Conservation (phyloP, 2,329 filamentous ascomycete species). For the Diaporthe caulivora region DNA sequence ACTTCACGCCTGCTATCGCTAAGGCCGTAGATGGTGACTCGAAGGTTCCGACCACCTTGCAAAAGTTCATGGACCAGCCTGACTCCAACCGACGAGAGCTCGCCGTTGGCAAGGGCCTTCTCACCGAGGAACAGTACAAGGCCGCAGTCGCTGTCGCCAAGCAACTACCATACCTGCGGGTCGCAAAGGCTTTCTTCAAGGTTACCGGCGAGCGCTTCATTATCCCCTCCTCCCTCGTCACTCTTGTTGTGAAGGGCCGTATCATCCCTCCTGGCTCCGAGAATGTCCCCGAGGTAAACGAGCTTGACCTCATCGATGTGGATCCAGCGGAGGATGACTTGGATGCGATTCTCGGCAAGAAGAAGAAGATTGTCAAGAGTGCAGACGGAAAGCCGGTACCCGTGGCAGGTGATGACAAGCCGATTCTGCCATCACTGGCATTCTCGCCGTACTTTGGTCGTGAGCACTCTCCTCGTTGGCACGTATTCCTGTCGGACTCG, state of each 20-base stretch:
- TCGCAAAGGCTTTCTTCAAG: slow-evolving; percentile 98
- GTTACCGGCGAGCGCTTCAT: slow-evolving; percentile 94
- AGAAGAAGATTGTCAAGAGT: slow-evolving; percentile 75
- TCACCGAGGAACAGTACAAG: slow-evolving; percentile 82
- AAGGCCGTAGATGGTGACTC: slow-evolving; percentile 80
- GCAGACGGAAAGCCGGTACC: slow-evolving; percentile 67
- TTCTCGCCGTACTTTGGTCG: slow-evolving; percentile 92
- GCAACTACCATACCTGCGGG: slow-evolving; percentile 85
- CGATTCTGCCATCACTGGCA: slow-evolving; percentile 84
- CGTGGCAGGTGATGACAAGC: slow-evolving; percentile 66
- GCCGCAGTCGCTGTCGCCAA: slow-evolving; percentile 81
- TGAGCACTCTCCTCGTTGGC: slow-evolving; percentile 91
- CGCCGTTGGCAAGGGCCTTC: slow-evolving; percentile 76
- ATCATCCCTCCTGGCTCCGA: slow-evolving; percentile 89
- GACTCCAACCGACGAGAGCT: slow-evolving; percentile 79
- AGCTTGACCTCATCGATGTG: slow-evolving; percentile 86
- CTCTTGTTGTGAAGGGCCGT: slow-evolving; percentile 93
- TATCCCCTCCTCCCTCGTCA: slow-evolving; percentile 91
- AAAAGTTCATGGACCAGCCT: slow-evolving; percentile 89
- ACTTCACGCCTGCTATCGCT: slow-evolving; percentile 79
- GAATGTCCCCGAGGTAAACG: slow-evolving; percentile 79
- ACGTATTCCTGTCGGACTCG: slow-evolving; percentile 92
- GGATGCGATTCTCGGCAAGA: slow-evolving; percentile 84
- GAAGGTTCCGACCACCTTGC: slow-evolving; percentile 81
- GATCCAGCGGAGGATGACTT: slow-evolving; percentile 95